Conservation (phyloP, 2,329 filamentous ascomycete genomes). For the Cercospora sp. region DNA sequence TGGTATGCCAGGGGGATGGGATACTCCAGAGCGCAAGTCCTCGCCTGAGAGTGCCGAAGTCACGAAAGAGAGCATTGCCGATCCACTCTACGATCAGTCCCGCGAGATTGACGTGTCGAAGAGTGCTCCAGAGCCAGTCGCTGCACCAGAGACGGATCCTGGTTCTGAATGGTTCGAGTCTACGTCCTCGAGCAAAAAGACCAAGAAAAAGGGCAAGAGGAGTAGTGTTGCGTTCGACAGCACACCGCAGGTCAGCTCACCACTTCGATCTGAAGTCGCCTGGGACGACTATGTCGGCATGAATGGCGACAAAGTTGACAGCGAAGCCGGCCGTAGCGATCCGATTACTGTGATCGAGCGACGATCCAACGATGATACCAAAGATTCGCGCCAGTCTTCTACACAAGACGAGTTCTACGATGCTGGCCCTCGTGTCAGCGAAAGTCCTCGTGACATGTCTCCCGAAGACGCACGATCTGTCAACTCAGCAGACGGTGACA, state of each 20-base stretch:
- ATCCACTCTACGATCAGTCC: conserved; percentile 28
- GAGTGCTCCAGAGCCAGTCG: conserved; percentile 14
- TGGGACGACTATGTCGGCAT: conserved; percentile 47
- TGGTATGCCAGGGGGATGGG: conserved; percentile 36
- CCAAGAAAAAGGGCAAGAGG: conserved; percentile 50
- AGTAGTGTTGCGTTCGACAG: conserved; percentile 42
- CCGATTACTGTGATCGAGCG: conserved; percentile 22
- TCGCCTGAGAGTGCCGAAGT: conserved; percentile 29
- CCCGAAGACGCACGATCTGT: conserved; percentile 32
- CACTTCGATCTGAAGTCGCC: conserved; percentile 48
- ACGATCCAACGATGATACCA: conserved; percentile 9
- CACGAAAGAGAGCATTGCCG: conserved; percentile 9
- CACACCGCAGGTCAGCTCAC: conserved; percentile 45
- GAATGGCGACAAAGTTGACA: conserved; percentile 18
- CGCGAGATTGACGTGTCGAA: conserved; percentile 20
- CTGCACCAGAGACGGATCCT: conserved; percentile 29
- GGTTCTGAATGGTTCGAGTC: conserved; percentile 24
- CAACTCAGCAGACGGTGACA: conserved; percentile 37
- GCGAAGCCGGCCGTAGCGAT: conserved; percentile 22
- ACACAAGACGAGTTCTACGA: conserved; percentile 17
- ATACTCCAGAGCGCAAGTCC: conserved; percentile 23
- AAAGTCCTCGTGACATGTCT: conserved; percentile 28
- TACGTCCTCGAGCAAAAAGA: conserved; percentile 35
- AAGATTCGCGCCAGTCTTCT: conserved; percentile 15
- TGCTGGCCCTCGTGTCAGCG: conserved; percentile 15